Conservation (phyloP, 2,329 filamentous ascomycete species). For the Coniochaeta sp. region DNA sequence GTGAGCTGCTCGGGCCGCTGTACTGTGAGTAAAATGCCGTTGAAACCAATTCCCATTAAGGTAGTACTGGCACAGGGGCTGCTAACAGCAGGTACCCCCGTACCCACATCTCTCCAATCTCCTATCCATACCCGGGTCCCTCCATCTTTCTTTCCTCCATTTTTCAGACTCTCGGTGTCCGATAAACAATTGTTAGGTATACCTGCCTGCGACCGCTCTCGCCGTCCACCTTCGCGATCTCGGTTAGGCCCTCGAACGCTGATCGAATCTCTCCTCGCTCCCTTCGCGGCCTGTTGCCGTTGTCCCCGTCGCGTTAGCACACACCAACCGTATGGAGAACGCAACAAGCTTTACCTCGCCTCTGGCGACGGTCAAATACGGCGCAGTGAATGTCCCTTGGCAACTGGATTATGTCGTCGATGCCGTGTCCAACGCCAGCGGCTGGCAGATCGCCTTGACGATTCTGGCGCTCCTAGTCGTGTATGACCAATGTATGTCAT, state of each 20-base stretch:
- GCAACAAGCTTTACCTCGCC: slow-evolving; percentile 61
- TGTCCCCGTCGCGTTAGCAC: background rate
- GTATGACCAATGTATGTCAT: slow-evolving; percentile 80
- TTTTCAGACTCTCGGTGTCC: background rate
- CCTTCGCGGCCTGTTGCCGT: background rate
- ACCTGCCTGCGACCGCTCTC: background rate
- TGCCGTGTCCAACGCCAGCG: slow-evolving; percentile 49
- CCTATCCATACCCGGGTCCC: background rate
- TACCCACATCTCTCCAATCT: background rate
- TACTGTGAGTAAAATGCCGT: no score
- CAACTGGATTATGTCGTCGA: slow-evolving; percentile 50
- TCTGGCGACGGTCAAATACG: slow-evolving; percentile 52
- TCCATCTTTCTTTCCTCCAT: background rate
- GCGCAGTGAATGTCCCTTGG: slow-evolving; percentile 41
- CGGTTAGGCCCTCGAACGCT: background rate
- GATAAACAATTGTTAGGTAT: background rate
- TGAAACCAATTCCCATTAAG: no score
- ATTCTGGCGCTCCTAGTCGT: slow-evolving; percentile 63
- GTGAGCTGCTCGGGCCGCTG: background rate
- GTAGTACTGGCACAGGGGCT: no score
- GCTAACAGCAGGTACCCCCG: background rate
- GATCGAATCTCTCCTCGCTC: background rate
- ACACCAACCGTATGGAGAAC: slow-evolving; percentile 40
- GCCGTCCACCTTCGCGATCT: background rate
- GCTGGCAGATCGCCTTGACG: slow-evolving; percentile 59